Evolutionary conservation across 768 basidiomycete species (phyloP).

Genomic region (Psilocybe azurescens): DNA sequence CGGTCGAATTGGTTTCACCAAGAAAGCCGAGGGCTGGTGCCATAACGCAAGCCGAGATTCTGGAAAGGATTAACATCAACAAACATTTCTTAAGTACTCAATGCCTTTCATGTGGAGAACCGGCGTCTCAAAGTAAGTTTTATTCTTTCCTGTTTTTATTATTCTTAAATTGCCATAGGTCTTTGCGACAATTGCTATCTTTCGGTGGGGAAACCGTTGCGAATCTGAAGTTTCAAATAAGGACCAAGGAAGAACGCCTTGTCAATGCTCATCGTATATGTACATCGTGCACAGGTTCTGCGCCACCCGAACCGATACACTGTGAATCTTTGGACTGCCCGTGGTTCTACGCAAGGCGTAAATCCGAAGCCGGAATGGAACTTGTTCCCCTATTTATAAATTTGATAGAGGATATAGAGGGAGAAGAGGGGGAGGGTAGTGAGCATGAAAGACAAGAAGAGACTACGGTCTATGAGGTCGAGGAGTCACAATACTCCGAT

Average conservation of each 20-base stretch:
- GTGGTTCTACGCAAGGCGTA: conserved; percentile 77
- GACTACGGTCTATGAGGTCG: conserved; percentile 3
- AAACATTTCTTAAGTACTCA: conserved; percentile 75
- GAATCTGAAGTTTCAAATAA: conserved; percentile 58
- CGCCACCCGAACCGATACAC: conserved; percentile 60
- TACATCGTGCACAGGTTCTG: conserved; percentile 64
- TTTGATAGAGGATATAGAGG: conserved; percentile 40
- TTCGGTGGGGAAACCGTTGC: conserved; percentile 58
- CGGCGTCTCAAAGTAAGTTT: conserved; percentile 57
- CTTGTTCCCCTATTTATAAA: conserved; percentile 39
- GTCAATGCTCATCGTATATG: conserved; percentile 72
- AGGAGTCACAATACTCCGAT: neutral
- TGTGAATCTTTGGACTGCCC: conserved; percentile 91
- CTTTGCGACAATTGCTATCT: conserved; percentile 69
- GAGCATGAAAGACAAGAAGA: conserved; percentile 18
- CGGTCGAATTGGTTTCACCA: conserved; percentile 39
- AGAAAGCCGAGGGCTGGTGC: conserved; percentile 26
- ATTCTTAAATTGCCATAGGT: conserved; percentile 35
- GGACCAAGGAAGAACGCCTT: conserved; percentile 59
- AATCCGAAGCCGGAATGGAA: conserved; percentile 50
- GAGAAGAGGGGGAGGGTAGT: conserved; percentile 16
- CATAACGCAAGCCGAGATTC: conserved; percentile 22
- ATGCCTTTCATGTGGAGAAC: conserved; percentile 71
- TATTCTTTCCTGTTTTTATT: neutral
- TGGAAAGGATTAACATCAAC: conserved; percentile 61